Evolutionary conservation across 2,329 filamentous ascomycete genomes (phyloP).

Genomic region (Arthrobotrys sphaeroides): DNA sequence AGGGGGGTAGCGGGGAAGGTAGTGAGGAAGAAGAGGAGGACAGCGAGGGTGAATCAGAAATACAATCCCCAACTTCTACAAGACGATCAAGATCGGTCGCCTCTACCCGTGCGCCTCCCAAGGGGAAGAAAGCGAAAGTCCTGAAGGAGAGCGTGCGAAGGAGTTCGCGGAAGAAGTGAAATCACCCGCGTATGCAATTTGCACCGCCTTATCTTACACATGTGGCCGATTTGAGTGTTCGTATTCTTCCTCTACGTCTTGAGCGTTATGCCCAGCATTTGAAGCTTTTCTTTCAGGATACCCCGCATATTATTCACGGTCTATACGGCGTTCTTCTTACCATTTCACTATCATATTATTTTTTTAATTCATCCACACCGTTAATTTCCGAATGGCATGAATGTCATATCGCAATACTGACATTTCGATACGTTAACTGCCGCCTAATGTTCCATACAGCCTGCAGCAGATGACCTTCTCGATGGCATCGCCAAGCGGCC

Average conservation of each 20-base stretch:
- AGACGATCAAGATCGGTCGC: constrained; percentile 51
- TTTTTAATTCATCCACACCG: background rate
- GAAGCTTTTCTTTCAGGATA: constrained; percentile 22
- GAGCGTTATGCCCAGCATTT: constrained; percentile 22
- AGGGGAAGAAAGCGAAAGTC: constrained; percentile 45
- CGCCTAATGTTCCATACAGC: background rate
- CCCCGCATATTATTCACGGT: constrained; percentile 19
- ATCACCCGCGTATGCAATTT: background rate
- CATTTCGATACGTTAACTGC: constrained; percentile 20
- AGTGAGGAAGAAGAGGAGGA: constrained; percentile 47
- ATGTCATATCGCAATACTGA: constrained; percentile 2
- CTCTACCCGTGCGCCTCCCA: constrained; percentile 44
- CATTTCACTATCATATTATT: background rate
- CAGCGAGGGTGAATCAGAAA: constrained; percentile 36
- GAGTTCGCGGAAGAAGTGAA: constrained; percentile 49
- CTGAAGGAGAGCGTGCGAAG: constrained; percentile 47
- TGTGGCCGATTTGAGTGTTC: background rate
- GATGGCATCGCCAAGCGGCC: constrained; percentile 32
- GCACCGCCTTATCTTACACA: background rate
- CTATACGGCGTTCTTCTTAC: background rate
- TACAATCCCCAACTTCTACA: constrained; percentile 41
- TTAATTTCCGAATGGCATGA: background rate
- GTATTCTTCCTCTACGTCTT: constrained; percentile 1
- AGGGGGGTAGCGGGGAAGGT: constrained; percentile 50
- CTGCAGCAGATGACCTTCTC: constrained; percentile 44